Evolutionary conservation across 768 basidiomycete species (phyloP), one percentile per base, ranked within the genome.

Genomic region (Pisolithus tinctorius): DNA sequence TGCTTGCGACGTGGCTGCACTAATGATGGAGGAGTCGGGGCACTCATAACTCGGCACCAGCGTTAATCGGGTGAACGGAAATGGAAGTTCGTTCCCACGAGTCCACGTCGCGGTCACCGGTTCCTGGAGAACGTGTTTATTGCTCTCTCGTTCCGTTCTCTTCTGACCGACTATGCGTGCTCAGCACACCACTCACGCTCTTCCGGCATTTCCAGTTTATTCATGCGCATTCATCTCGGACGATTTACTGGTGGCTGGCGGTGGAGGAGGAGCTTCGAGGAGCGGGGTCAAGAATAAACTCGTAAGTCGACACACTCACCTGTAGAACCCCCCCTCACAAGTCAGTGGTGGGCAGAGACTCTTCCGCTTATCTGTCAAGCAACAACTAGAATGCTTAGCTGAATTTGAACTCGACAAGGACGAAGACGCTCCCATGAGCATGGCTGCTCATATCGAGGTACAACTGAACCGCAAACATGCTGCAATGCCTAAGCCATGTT

Each of bases 371-470:
- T 72, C 71, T 14, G 64, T 75, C 14, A 72, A 79, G 39, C 75
- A 79, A 52, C 67, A 71, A 16, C 64, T 92, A 11, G 70, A 80
- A 30, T 68, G 82, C 1, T 63, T 84, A 25, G 67, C 79, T 58
- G 92, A 96, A 65, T 73, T 83, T 45, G 82, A 90, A 60, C 76
- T 99, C 11, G 84, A 80, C 49, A 77, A 67, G 29, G 86, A 83
- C 34, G 94, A 94, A 64, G 96, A 98, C 68, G 88, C 88, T 4
- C 94, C 96, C n/a, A 97, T 93, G 91, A 95, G 93, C 64, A 84
- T 97, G 76, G 84, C 86, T 16, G 78, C 81, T 11, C 70, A 86
- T 63, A 67, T 73, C 8, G 66, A 81, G 69, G 89, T 87, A 66
- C 54, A 69, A 46, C 29, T 38, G 5, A 10, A 16, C 41, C 29